Evolutionary conservation across 2,329 filamentous ascomycete species (phyloP).

Genomic region (Diaporthe nobilis): DNA sequence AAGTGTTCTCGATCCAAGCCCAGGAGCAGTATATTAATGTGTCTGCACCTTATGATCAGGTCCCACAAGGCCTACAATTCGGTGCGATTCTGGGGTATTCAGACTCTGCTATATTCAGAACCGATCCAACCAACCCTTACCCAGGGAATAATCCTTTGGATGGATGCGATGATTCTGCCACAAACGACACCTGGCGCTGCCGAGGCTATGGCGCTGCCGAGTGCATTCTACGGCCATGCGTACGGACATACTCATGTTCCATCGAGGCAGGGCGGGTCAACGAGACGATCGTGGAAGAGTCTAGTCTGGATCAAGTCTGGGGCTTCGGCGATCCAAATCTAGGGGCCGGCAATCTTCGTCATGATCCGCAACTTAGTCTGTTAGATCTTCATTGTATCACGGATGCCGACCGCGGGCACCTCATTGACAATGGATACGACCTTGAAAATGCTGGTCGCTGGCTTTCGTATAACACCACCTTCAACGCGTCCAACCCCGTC

Average conservation of each 20-base stretch:
- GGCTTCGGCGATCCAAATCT: background rate
- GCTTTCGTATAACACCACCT: conserved; percentile 28
- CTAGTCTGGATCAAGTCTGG: background rate
- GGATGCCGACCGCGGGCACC: background rate
- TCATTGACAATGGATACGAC: conserved; percentile 4
- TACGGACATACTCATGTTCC: conserved; percentile 22
- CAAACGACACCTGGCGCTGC: conserved; percentile 23
- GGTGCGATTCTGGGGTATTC: background rate
- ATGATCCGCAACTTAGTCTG: no score
- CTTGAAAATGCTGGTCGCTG: background rate
- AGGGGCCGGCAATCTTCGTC: no score
- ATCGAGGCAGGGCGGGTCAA: conserved; percentile 10
- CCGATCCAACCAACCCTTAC: background rate
- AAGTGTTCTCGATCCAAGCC: background rate
- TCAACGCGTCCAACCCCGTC: background rate
- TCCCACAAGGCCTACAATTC: background rate
- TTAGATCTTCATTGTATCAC: background rate
- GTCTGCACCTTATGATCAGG: no score
- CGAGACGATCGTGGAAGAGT: conserved; percentile 8
- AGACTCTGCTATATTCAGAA: background rate
- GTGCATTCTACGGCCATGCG: conserved; percentile 24
- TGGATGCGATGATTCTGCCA: background rate
- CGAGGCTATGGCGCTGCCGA: conserved; percentile 28
- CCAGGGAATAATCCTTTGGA: background rate
- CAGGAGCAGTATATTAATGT: fast-evolving